Evolutionary conservation across 192 early-diverging fungal species (phyloP).

Genomic region (Coemansia sp.): DNA sequence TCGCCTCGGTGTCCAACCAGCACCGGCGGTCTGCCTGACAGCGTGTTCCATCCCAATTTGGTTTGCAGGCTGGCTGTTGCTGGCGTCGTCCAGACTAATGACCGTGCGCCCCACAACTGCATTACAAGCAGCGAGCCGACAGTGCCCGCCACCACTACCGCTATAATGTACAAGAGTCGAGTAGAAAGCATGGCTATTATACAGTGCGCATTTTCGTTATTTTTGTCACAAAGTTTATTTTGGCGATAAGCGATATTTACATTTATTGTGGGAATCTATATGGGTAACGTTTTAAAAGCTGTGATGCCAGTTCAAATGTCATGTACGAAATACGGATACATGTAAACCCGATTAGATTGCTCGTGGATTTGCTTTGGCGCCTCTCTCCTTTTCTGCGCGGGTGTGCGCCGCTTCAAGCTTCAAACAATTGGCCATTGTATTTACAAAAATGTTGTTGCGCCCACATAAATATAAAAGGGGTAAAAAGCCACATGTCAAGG

Average conservation of each 20-base stretch:
- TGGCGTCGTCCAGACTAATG: neutral
- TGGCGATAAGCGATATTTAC: too few relatives aligned
- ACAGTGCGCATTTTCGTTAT: too few relatives aligned
- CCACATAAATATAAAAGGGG: neutral
- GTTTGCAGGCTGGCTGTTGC: neutral
- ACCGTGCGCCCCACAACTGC: neutral
- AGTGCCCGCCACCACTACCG: neutral
- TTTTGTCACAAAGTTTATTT: too few relatives aligned
- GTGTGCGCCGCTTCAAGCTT: neutral
- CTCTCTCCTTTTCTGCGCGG: neutral
- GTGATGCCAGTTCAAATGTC: neutral
- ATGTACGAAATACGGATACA: neutral
- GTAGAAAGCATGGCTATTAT: neutral
- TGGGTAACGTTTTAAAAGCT: too few relatives aligned
- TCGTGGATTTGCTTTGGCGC: neutral
- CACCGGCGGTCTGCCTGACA: constrained; percentile 23
- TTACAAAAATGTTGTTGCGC: too few relatives aligned
- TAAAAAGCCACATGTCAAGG: neutral
- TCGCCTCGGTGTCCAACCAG: constrained; percentile 54
- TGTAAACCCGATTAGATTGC: neutral
- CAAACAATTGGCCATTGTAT: neutral
- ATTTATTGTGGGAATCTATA: too few relatives aligned
- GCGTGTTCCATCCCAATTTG: constrained; percentile 28
- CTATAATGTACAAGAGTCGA: neutral
- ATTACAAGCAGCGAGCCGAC: neutral